Evolutionary conservation across 1,284 basidiomycete species (phyloP).

Genomic region (Pholiota adiposa): DNA sequence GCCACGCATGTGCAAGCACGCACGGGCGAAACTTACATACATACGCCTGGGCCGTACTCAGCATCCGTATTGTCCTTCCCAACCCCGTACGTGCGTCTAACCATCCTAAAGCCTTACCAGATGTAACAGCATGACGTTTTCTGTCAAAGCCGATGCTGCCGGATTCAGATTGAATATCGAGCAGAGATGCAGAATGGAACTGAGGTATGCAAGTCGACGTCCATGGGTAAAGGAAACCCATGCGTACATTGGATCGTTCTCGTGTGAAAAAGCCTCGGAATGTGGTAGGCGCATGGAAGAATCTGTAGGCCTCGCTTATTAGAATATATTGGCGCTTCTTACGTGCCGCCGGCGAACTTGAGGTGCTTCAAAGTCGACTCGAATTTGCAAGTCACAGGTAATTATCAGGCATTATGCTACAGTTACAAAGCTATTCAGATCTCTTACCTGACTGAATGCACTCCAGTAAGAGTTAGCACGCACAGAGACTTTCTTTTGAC

Average conservation of each 20-base stretch:
- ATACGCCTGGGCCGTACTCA: too few species aligned
- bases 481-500: too few species aligned
- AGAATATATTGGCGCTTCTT: conserved; percentile 8
- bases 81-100: too few species aligned
- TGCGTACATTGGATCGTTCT: too few species aligned
- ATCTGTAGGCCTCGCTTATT: neutral
- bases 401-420: neutral
- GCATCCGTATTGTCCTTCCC: too few species aligned
- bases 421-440: neutral
- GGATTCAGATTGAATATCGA: too few species aligned
- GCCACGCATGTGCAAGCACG: too few species aligned
- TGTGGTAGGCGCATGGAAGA: neutral
- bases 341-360: conserved; percentile 18
- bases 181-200: too few species aligned
- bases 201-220: too few species aligned
- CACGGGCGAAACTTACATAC: too few species aligned
- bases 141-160: conserved; percentile 20
- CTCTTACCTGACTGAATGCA: neutral
- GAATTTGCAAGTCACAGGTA: neutral
- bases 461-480: too few species aligned
- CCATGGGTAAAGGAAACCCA: too few species aligned
- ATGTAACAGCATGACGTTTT: conserved; percentile 24
- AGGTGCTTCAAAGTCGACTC: neutral
- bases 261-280: neutral
- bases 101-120: neutral